Base-by-base conservation (phyloP, 306 rosid genomes). In the Prunus armeniaca region DNA sequence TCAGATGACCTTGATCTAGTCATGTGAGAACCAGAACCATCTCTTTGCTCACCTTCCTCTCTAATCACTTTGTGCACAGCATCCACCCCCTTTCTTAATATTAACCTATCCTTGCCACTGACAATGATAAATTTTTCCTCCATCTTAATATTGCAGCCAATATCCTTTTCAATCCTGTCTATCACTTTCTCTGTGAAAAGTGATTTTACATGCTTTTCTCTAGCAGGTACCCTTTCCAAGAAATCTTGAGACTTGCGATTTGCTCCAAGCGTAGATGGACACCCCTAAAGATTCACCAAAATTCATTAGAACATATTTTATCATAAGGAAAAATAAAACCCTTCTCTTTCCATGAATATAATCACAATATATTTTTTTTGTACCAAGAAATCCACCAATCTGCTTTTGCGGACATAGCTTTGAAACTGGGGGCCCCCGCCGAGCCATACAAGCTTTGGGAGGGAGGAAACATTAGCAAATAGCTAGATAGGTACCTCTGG, bases 221-320 rank as follows among this genome's bases (percentile, higher is more conserved):
- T 89, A 32, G 98, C 99, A 8, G 99, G 93, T 60, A 96, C 80
- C 88, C 99, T 92, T 84, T 95, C 96, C 86, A 91, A 88, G 85
- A 95, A 95, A 82, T 95, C 99, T 84, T 92, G 98, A 81, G 97
- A 86, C 87, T 87, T 95, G 71, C 97, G 93, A 80, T 87, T 92
- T 64, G 97, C 95, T 84, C 99, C 99, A 79, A 96, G 95, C 10
- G 99, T 96, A 74, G 99, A 85, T 28, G 99, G 99, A 76, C 99
- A 96, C 24, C 99, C 99, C 99, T 95, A 74, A 13, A 75, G 55
- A 80, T 65, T 77, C 64, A 69, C 54, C 79, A 85, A 69, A 76
- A 52, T 60, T 61, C 22, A 70, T 19, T 65, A 57, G 24, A 72
- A 79, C 70, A 52, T 34, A 34, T 71, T 67, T 82, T 54, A 80